Evolutionary conservation across 305 asterid genomes (phyloP), one percentile per base, ranked within the genome.

Genomic region (Plantago rigida): DNA sequence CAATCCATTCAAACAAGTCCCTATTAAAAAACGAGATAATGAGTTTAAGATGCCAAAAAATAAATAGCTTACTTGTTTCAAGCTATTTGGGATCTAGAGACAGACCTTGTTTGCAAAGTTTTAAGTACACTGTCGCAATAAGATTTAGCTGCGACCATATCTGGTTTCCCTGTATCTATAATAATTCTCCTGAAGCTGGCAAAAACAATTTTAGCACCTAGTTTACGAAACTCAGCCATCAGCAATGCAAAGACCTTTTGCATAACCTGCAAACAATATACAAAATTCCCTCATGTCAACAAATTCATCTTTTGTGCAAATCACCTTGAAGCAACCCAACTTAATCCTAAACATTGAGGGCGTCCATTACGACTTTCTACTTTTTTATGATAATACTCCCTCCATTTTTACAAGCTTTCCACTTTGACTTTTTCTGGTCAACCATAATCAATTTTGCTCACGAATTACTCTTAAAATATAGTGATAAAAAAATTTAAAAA

Each of bases 1-100:
- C 99, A 63, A 92, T 74, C 99, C 95, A 92, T 81, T 89, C 95
- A 65, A 92, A 92, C 59, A 92, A 78, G 70, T 92, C 99, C 79
- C 99, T 92, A 82, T 52, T 22, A 9, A 78, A 51, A 39, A 68
- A 51, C 24, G n/a, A 53, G 44, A 13, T 28, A 12, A 26, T 39
- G 64, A 69, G 71, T 50, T 65, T 67, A 58, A 68, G 72, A 63
- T 57, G 46, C 64, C 59, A 13, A 67, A 64, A 42, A 73, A 22
- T 14, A 54, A 59, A 59, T 6, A 45, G 22, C 28, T 13, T 42
- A 39, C 41, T 48, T 26, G 4, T 39, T 15, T 57, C 44, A 56
- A 64, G 52, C 46, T 59, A 64, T 58, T 60, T 49, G 53, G 57
- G 69, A 56, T 50, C 58, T 51, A 26, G 56, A 67, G 64, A 68